Percentiles rank a stretch among this genome's conserved stretches.
phyloP scores from a whole-genome alignment of 1,284 basidiomycete genomes.

The Leccinum subrobustum region DNA sequence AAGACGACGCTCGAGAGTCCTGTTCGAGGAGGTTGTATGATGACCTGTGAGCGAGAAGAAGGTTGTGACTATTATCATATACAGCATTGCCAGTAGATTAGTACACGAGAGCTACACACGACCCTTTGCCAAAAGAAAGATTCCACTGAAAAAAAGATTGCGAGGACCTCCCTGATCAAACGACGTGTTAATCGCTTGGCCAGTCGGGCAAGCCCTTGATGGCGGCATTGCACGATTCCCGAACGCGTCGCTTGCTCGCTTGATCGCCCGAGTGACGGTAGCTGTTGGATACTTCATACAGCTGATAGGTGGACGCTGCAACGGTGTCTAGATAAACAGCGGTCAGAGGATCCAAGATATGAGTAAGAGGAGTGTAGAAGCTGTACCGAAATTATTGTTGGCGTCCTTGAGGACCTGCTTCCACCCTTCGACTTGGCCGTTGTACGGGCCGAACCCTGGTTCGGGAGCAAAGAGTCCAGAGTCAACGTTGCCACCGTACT shows the following conservation, averaged over 20 bases:
- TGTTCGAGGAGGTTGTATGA: conserved; percentile 47
- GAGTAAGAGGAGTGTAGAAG: background rate
- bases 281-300: conserved; percentile 55
- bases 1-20: conserved; percentile 85
- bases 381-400: conserved; percentile 46
- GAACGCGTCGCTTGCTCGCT: conserved; percentile 56
- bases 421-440: conserved; percentile 43
- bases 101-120: conserved; percentile 4
- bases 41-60: background rate
- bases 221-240: conserved; percentile 61
- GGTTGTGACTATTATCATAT: background rate
- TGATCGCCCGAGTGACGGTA: conserved; percentile 59
- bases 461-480: conserved; percentile 26
- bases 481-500: conserved; percentile 35
- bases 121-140: background rate
- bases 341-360: background rate
- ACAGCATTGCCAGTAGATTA: conserved; percentile 8
- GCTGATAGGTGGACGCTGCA: conserved; percentile 55
- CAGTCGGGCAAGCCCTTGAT: conserved; percentile 55
- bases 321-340: conserved; percentile 43
- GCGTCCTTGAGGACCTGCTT: conserved; percentile 56
- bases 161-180: background rate
- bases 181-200: conserved; percentile 38
- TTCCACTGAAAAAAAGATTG: background rate
- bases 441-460: conserved; percentile 28